phyloP scores from a whole-genome alignment of 345 rosid species.

The Hypericum perforatum region DNA sequence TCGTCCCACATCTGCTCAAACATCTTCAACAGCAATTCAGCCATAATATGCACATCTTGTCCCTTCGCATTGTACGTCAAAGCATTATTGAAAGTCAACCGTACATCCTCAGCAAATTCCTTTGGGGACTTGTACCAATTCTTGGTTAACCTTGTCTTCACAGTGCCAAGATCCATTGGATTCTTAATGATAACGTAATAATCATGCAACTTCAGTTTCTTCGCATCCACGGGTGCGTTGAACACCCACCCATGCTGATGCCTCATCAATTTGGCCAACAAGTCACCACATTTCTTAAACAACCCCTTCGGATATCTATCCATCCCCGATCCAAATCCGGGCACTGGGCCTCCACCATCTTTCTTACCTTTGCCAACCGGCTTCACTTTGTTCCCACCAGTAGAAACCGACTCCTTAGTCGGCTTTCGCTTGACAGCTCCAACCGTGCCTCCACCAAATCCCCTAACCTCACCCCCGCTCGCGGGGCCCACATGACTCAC shows the following conservation, averaged over 20 bases:
- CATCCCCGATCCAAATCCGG: conserved; percentile 17
- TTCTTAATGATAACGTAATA: conserved; percentile 57
- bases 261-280: conserved; percentile 69
- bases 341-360: conserved; percentile 12
- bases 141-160: conserved; percentile 53
- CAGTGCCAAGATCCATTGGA: conserved; percentile 95
- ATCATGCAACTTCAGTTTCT: conserved; percentile 63
- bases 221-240: conserved; percentile 68
- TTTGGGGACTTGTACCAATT: conserved; percentile 53
- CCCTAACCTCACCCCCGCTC: conserved; percentile 13
- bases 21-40: conserved; percentile 41
- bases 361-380: conserved; percentile 6
- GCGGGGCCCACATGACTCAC: conserved; percentile 37
- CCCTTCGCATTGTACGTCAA: conserved; percentile 72
- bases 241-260: conserved; percentile 86
- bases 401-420: conserved; percentile 15
- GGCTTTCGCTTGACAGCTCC: conserved; percentile 14
- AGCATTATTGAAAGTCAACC: conserved; percentile 77
- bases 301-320: conserved; percentile 37
- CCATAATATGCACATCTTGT: conserved; percentile 76
- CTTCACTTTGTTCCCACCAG: conserved; percentile 39
- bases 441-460: conserved; percentile 17
- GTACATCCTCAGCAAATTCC: conserved; percentile 80
- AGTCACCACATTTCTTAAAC: conserved; percentile 40
- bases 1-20: conserved; percentile 64